Conservation (phyloP, 1,284 basidiomycete genomes). For the Ustilago nuda region DNA sequence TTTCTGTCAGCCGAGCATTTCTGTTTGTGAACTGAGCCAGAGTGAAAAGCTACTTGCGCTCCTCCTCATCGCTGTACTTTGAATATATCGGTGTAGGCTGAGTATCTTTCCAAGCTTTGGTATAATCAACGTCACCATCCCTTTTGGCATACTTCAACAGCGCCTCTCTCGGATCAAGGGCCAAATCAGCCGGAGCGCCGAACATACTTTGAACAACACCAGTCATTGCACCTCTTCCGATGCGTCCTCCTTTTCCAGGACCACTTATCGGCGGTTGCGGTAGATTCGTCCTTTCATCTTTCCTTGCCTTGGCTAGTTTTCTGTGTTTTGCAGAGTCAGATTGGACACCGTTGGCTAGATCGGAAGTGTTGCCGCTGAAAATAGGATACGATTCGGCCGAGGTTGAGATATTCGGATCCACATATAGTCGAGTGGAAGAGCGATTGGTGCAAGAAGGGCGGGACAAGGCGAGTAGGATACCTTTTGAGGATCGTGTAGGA, state of each 20-base stretch:
- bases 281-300: constrained; percentile 74
- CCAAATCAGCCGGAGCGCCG: constrained; percentile 19
- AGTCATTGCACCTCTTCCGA: constrained; percentile 93
- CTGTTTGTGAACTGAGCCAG: too few relatives aligned
- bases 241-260: constrained; percentile 88
- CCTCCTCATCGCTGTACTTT: constrained; percentile 32
- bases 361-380: constrained; percentile 5
- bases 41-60: not conserved
- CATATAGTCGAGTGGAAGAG: not conserved
- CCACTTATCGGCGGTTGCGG: constrained; percentile 82
- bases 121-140: constrained; percentile 74
- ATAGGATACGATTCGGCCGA: constrained; percentile 15
- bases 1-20: too few relatives aligned
- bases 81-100: constrained; percentile 59
- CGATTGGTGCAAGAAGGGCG: constrained; percentile 40
- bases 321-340: constrained; percentile 75
- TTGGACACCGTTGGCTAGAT: not conserved
- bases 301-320: constrained; percentile 86
- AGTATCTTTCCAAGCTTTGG: constrained; percentile 75
- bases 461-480: constrained; percentile 85
- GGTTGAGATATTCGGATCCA: not conserved
- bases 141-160: constrained; percentile 88
- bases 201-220: constrained; percentile 93
- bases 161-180: constrained; percentile 86
- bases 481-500: constrained; percentile 84